A percentile compares a stretch with the other conserved stretches of the same genome.
phyloP scores from a whole-genome alignment of 2,329 filamentous ascomycete genomes.

The Exophiala lecanii-corni region DNA sequence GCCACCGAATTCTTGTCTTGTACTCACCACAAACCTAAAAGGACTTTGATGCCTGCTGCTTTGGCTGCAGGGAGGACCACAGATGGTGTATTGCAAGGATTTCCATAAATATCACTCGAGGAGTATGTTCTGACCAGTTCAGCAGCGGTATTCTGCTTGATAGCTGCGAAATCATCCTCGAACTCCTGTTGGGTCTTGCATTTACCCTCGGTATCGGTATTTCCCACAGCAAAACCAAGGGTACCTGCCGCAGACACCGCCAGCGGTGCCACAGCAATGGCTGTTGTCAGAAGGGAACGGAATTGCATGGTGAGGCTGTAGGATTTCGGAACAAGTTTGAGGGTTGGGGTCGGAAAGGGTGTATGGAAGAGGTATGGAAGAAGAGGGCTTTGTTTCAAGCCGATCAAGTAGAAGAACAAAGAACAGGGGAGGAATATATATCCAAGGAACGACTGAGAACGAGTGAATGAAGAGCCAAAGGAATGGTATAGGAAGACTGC shows the following conservation, averaged over 20 bases:
- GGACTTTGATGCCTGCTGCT: slow-evolving; percentile 59
- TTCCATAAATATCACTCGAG: slow-evolving; percentile 47
- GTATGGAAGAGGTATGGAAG: background rate
- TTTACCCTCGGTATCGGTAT: slow-evolving; percentile 54
- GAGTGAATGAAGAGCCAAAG: no score
- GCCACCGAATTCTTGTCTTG: no score
- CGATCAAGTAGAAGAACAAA: background rate
- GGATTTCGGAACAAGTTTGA: slow-evolving; percentile 3
- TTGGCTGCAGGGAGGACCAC: slow-evolving; percentile 63
- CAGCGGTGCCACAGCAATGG: slow-evolving; percentile 43
- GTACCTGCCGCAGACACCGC: slow-evolving; percentile 50
- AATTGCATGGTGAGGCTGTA: slow-evolving; percentile 41
- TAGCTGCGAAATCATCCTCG: slow-evolving; percentile 58
- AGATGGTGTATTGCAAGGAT: slow-evolving; percentile 55
- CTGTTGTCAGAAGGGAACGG: slow-evolving; percentile 36
- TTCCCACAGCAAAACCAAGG: slow-evolving; percentile 63
- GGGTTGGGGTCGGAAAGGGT: background rate
- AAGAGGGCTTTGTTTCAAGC: no score
- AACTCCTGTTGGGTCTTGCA: slow-evolving; percentile 64
- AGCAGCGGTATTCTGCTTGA: slow-evolving; percentile 47
- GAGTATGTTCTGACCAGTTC: slow-evolving; percentile 64
- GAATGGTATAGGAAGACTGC: no score
- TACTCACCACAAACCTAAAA: slow-evolving; percentile 64
- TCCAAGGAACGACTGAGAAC: background rate
- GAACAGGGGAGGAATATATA: background rate